Conservation (phyloP, 2,329 filamentous ascomycete genomes). For the Hypoxylon sp. region DNA sequence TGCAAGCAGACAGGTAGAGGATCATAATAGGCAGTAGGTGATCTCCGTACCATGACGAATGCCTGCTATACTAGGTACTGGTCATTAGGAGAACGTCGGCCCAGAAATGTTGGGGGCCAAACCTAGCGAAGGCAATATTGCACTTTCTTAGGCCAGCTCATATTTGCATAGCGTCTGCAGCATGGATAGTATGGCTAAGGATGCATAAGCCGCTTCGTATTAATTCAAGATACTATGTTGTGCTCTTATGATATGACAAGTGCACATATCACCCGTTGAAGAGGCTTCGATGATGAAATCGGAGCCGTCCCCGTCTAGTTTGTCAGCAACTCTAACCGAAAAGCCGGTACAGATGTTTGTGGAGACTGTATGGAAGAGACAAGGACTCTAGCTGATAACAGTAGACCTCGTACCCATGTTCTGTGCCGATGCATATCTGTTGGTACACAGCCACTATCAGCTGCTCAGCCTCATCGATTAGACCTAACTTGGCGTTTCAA, state of each 20-base stretch:
- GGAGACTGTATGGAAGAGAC: slow-evolving; percentile 15
- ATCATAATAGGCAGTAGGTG: not conserved
- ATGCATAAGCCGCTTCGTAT: slow-evolving; percentile 4
- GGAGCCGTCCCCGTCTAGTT: slow-evolving; percentile 17
- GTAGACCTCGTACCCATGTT: not conserved
- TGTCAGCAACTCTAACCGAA: slow-evolving; percentile 11
- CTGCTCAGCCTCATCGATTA: slow-evolving; percentile 34
- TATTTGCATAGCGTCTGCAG: slow-evolving; percentile 15
- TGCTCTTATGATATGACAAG: slow-evolving; percentile 2
- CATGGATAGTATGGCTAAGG: slow-evolving; percentile 4
- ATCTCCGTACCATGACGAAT: slow-evolving; percentile 26
- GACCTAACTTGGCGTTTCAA: slow-evolving; percentile 29
- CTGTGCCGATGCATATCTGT: not conserved
- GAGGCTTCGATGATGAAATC: slow-evolving; percentile 13
- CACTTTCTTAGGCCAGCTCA: slow-evolving; percentile 16
- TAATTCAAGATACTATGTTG: not conserved
- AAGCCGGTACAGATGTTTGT: slow-evolving; percentile 18
- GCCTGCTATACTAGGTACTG: slow-evolving; percentile 9
- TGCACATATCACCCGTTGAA: not conserved
- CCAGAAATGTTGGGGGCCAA: slow-evolving; percentile 30
- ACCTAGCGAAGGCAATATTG: slow-evolving; percentile 22
- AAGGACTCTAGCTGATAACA: not conserved
- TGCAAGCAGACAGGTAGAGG: not conserved
- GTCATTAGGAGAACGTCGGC: not conserved
- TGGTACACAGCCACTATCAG: slow-evolving; percentile 29